These are phyloP conservation scores for Lachnellula arida DNA, from an alignment of 2,329 filamentous ascomycete genomes.

Conservation along the genomic window DNA sequence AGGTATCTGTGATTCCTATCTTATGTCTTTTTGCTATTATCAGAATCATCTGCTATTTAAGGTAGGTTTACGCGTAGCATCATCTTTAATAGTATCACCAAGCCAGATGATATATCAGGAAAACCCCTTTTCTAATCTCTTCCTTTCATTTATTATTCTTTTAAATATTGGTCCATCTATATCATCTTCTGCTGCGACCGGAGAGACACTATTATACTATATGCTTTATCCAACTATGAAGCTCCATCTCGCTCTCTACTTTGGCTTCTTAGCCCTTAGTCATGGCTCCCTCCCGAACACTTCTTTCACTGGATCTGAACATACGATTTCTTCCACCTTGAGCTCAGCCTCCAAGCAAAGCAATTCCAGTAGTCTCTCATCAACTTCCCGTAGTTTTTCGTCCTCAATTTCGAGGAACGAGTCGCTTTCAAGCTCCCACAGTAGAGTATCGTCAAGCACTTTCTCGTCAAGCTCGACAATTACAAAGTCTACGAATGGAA, in stretches of 20 bases:
- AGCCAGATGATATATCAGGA: neutral
- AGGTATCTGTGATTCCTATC: neutral
- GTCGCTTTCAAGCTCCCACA: no score
- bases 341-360: no score
- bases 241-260: neutral
- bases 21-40: neutral
- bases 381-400: no score
- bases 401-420: no score
- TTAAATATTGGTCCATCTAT: neutral
- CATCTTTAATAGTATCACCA: neutral
- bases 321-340: neutral
- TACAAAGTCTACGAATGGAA: no score
- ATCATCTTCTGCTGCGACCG: neutral
- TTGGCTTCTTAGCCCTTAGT: neutral
- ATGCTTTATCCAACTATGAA: neutral
- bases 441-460: no score
- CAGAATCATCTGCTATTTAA: neutral
- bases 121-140: neutral
- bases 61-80: neutral
- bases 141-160: neutral
- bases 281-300: neutral
- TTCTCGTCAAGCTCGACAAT: no score
- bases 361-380: no score
- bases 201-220: neutral
- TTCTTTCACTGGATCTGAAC: neutral